Base-by-base conservation (phyloP, 2,329 filamentous ascomycete genomes). In the Dactylellina sp. region DNA sequence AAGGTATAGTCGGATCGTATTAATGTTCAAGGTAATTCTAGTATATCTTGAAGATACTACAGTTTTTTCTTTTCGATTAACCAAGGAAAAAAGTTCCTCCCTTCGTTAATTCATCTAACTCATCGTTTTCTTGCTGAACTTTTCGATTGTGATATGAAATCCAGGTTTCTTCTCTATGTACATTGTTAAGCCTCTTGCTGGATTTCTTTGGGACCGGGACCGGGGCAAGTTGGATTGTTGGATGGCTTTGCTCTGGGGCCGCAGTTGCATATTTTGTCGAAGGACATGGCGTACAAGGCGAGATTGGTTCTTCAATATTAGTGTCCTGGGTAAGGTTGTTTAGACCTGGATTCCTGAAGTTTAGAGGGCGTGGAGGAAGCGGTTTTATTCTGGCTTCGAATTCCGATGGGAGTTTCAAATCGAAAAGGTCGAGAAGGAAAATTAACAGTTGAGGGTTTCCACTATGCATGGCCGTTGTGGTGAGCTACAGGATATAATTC, bases 181-280 rank as follows among this genome's bases (percentile, higher is more conserved):
- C 20, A 16, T 46, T 49, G 2, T 12, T 44, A 2, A 9, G 28
- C n/a, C 68, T 53, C 22, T 61, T 65, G 24, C 47, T 50, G 1
- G 60, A 72, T 22, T 50, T 72, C 50, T 22, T 60, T 0, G 68
- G 53, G 9, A 65, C 61, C 7, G 68, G 68, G 2, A 22, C 68
- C 0, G 60, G 60, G 1, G 60, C 60, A 3, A 72, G 24, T 42
- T 53, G 37, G 22, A 72, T 35, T 1, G 46, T 32, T 20, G 49
- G 46, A 44, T 47, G 53, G 2, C 40, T 7, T 1, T 22, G n/a
- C 32, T 56, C 68, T 11, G 60, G 60, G 22, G 65, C 37, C 16
- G 25, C 9, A 7, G n/a, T 72, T 35, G 68, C 68, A 44, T 52
- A 72, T 35, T 65, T 72, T 24, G 25, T 39, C 4, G 52, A 65